Evolutionary conservation across 1,284 basidiomycete species (phyloP).

Genomic region (Moesziomyces antarcticus): DNA sequence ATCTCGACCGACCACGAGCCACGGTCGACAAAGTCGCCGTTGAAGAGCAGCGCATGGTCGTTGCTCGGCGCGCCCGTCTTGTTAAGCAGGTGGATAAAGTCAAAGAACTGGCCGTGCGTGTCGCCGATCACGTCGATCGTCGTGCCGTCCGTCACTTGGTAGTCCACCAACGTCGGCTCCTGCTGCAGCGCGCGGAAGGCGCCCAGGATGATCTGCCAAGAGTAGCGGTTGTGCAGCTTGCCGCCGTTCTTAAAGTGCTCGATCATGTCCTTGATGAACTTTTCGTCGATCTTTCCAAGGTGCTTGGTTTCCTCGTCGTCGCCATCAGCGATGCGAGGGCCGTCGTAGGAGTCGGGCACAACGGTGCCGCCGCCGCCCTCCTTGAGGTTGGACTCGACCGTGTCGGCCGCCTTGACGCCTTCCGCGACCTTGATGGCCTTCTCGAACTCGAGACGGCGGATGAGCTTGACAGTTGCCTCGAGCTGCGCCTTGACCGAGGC

Average conservation of each 20-base stretch:
- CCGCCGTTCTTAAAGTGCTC: constrained; percentile 92
- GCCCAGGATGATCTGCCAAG: constrained; percentile 94
- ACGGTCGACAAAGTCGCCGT: constrained; percentile 78
- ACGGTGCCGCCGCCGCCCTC: constrained; percentile 51
- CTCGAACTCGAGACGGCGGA: constrained; percentile 71
- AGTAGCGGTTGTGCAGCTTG: constrained; percentile 79
- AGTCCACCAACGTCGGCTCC: constrained; percentile 84
- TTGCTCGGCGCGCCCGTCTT: constrained; percentile 75
- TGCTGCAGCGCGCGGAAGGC: constrained; percentile 80
- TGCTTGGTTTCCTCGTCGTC: constrained; percentile 72
- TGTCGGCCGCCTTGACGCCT: constrained; percentile 51
- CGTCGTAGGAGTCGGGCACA: constrained; percentile 52
- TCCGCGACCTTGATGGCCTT: constrained; percentile 62
- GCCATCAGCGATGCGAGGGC: constrained; percentile 53
- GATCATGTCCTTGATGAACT: constrained; percentile 88
- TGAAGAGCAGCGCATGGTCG: constrained; percentile 64
- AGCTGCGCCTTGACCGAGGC: constrained; percentile 82
- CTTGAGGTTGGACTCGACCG: constrained; percentile 55
- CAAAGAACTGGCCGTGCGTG: constrained; percentile 77
- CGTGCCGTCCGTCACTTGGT: constrained; percentile 80
- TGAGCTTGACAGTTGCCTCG: constrained; percentile 87
- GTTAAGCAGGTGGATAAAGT: constrained; percentile 86
- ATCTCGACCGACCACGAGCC: constrained; percentile 98
- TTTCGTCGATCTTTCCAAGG: constrained; percentile 70
- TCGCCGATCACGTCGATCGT: constrained; percentile 68